Evolutionary conservation across 2,329 filamentous ascomycete genomes (phyloP).

Genomic region (Lasiodiplodia citricola): DNA sequence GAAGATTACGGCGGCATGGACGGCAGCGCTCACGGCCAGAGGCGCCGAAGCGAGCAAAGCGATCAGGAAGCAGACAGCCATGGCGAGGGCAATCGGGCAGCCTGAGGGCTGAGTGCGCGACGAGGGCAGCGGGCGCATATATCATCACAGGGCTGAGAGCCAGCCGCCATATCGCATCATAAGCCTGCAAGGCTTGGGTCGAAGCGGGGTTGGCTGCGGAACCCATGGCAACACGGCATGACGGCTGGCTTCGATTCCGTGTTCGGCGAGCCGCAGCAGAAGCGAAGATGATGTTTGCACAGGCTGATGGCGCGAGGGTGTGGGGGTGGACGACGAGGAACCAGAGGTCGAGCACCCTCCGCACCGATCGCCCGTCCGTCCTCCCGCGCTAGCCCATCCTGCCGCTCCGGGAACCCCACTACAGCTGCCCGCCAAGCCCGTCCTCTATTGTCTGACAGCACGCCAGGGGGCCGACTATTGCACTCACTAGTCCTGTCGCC

Average conservation of each 20-base stretch:
- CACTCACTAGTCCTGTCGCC: background rate
- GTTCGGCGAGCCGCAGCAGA: constrained; percentile 1
- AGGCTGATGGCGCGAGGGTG: background rate
- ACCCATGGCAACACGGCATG: background rate
- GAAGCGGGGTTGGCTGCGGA: constrained; percentile 21
- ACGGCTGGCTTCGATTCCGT: background rate
- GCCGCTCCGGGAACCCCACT: background rate
- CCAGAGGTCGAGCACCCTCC: background rate
- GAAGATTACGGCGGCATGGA: constrained; percentile 59
- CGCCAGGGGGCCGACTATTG: background rate
- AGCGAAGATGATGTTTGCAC: background rate
- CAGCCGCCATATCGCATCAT: constrained; percentile 10
- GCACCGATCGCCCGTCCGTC: constrained; percentile 2
- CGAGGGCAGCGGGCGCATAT: background rate
- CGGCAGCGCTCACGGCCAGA: constrained; percentile 27
- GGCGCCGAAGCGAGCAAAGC: constrained; percentile 34
- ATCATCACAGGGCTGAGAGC: background rate
- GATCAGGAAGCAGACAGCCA: constrained; percentile 31
- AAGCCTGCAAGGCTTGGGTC: constrained; percentile 14
- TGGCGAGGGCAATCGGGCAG: background rate
- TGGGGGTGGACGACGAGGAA: background rate
- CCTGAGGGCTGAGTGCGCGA: background rate
- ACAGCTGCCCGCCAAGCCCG: background rate
- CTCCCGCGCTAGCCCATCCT: background rate
- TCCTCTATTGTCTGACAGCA: background rate